These are phyloP conservation scores for Calocybe cyanea DNA, from an alignment of 768 basidiomycete species.

Conservation along the genomic window DNA sequence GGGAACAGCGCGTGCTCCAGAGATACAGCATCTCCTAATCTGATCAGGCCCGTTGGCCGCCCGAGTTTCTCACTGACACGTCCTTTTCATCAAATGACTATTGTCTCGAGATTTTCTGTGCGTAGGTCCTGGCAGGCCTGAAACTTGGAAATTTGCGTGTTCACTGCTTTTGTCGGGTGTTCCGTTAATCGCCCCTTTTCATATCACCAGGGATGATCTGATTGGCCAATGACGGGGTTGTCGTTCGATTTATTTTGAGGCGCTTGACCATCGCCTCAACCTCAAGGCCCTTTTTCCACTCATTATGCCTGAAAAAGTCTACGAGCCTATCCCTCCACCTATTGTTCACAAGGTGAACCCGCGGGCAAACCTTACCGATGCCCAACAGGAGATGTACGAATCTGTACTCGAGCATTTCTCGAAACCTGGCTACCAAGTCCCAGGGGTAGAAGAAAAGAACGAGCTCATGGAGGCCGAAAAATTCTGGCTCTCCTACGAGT, in stretches of 20 bases:
- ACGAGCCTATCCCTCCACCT: constrained; percentile 31
- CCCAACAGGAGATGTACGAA: constrained; percentile 46
- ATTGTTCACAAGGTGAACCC: constrained; percentile 25
- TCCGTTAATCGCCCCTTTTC: neutral
- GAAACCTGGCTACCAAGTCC: constrained; percentile 46
- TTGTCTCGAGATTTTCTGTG: too few relatives aligned
- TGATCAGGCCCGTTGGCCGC: constrained; percentile 6
- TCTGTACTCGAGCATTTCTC: constrained; percentile 60
- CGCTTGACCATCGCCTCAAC: constrained; percentile 1
- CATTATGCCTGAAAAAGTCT: constrained; percentile 24
- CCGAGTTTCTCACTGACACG: neutral
- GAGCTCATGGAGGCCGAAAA: constrained; percentile 61
- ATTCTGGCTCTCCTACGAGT: constrained; percentile 81
- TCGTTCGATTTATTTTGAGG: constrained; percentile 1
- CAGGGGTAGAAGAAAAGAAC: constrained; percentile 37
- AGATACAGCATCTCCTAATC: constrained; percentile 8
- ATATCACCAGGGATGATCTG: constrained; percentile 4
- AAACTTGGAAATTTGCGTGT: too few relatives aligned
- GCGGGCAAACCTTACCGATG: constrained; percentile 34
- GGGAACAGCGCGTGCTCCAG: neutral
- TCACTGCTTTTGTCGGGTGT: neutral
- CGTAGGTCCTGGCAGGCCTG: too few relatives aligned
- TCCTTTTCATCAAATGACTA: neutral
- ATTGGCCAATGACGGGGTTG: neutral
- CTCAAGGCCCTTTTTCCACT: neutral